Base-by-base conservation (phyloP, 768 basidiomycete species). In the Rubroboletus satanas region DNA sequence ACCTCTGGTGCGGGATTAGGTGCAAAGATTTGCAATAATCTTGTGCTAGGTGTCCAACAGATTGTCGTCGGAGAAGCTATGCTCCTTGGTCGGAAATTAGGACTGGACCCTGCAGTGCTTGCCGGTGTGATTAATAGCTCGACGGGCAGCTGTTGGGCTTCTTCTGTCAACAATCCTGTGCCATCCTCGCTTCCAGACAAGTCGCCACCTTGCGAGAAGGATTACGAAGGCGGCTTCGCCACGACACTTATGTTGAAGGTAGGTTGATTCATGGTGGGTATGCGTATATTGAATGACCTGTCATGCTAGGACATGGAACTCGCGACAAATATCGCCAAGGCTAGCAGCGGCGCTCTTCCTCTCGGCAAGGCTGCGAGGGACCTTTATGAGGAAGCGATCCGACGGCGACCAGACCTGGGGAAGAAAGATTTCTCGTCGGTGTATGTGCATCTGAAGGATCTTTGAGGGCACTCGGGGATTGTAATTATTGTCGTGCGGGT, bases 11-110 rank as follows among this genome's bases (percentile, higher is more conserved):
- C 88, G 3, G 93, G 93, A 0, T 73, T 95, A 10, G 91, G 83
- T 1, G 91, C 92, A 2, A 95, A 95, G 74, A 92, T 95, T 36
- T 93, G 90, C 74, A 95, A 94, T 71, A 95, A 95, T 69, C 75
- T 86, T 29, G 76, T 88, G 26, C 73, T 90, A 39, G 89, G 87
- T 4, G 86, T 90, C 4, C 79, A 93, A 63, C 91, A 93, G 70
- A 83, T 92, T 51, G 89, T 85, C 15, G 82, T 90, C 1, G 87
- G 81, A n/a, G 93, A 96, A 71, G 92, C 88, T 4, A 95, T 96
- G 93, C 72, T 94, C 5, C 77, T 95, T 10, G 93, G 93, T 4
- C 79, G 83, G 68, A 84, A 80, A 54, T 73, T 95, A n/a, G 93
- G 93, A 3, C 72, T 96, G 52, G 79, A 91, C 44, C 82, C 92